Percentiles rank a stretch among this genome's conserved stretches.
Evolutionary conservation across 1,139 yeast species (phyloP).

Genomic region (Sugiyamaella neomexicana): DNA sequence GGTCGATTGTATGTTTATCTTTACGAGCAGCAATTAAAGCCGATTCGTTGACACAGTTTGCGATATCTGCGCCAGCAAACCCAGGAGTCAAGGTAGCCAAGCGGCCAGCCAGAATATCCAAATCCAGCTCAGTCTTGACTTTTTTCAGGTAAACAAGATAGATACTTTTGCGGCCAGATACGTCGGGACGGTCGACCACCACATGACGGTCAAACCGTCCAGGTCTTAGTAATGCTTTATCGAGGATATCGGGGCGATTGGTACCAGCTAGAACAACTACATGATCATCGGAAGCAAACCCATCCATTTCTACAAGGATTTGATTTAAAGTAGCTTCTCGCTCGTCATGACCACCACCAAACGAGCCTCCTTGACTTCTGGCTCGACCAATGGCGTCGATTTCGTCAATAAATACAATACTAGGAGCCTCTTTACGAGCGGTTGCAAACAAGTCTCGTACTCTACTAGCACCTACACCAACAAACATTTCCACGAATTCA

Average conservation of each 20-base stretch:
- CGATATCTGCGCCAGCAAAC: constrained; percentile 96
- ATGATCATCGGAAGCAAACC: constrained; percentile 84
- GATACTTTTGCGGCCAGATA: constrained; percentile 88
- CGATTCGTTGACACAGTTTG: constrained; percentile 95
- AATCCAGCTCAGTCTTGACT: constrained; percentile 54
- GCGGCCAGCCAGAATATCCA: constrained; percentile 70
- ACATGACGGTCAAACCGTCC: constrained; percentile 97
- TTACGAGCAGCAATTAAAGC: constrained; percentile 93
- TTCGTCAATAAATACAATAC: constrained; percentile 93
- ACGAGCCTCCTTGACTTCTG: constrained; percentile 74
- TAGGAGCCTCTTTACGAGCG: constrained; percentile 91
- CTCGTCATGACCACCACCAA: constrained; percentile 89
- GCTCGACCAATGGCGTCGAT: constrained; percentile 98
- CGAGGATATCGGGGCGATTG: constrained; percentile 89
- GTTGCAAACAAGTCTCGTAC: constrained; percentile 92
- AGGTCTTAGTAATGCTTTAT: constrained; percentile 90
- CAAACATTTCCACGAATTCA: constrained; percentile 98
- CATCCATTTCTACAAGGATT: constrained; percentile 96
- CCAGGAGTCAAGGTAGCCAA: constrained; percentile 97
- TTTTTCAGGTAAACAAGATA: constrained; percentile 79
- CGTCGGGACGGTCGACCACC: constrained; percentile 86
- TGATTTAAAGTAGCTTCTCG: constrained; percentile 95
- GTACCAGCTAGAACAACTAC: constrained; percentile 98
- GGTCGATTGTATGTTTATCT: constrained; percentile 62
- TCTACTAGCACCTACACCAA: constrained; percentile 97